phyloP scores from a whole-genome alignment of 139 green algal species.

The Desmodesmus armatus region DNA sequence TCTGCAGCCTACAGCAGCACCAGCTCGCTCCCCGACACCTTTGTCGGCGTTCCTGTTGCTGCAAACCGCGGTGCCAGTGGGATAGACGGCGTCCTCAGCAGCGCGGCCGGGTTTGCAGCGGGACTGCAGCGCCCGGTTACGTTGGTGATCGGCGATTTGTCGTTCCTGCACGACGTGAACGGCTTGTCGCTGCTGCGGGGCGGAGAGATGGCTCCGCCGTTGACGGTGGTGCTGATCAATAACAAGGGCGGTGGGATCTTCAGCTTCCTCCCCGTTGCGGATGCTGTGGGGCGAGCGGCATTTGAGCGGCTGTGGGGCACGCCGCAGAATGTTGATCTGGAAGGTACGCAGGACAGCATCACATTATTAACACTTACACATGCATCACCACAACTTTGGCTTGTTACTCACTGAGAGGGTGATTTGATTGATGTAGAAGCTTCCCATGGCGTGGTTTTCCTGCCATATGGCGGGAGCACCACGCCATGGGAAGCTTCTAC shows the following conservation, averaged over 20 bases:
- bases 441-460: no score
- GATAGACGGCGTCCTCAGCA: conserved; percentile 97
- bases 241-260: conserved; percentile 98
- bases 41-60: conserved; percentile 64
- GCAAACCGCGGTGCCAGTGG: conserved; percentile 95
- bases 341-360: conserved; percentile 51
- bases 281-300: conserved; percentile 66
- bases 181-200: conserved; percentile 89
- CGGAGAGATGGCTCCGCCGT: conserved; percentile 70
- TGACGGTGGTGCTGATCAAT: conserved; percentile 97
- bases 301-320: conserved; percentile 94
- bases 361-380: neutral
- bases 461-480: no score
- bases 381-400: no score
- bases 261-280: conserved; percentile 92
- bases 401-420: no score
- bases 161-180: conserved; percentile 99
- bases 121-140: conserved; percentile 83
- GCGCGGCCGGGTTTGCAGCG: conserved; percentile 92
- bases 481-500: no score
- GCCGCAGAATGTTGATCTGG: conserved; percentile 90
- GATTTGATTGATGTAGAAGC: no score
- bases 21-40: neutral
- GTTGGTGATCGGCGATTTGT: conserved; percentile 96
- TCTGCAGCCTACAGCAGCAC: no score